These are phyloP conservation scores for Tolypocladium ophioglossoides DNA, from an alignment of 2,329 filamentous ascomycete species.

Conservation along the genomic window DNA sequence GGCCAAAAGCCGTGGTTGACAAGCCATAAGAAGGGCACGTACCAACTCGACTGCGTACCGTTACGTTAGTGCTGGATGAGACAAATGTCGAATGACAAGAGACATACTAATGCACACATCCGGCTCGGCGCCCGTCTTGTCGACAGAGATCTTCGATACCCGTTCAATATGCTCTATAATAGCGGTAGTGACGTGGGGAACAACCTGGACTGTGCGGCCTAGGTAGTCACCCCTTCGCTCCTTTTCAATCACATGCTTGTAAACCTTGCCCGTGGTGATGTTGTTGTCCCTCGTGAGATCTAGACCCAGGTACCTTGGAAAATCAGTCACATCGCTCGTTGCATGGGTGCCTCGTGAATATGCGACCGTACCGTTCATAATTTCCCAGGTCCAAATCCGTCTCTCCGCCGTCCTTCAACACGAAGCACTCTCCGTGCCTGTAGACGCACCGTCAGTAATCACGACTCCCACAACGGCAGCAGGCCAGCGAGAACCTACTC, in stretches of 20 bases:
- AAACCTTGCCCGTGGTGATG: constrained; percentile 96
- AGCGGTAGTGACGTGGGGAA: constrained; percentile 83
- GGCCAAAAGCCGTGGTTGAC: neutral
- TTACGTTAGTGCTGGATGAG: constrained; percentile 8
- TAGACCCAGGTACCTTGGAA: constrained; percentile 58
- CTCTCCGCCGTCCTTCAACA: constrained; percentile 69
- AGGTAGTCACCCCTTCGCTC: constrained; percentile 64
- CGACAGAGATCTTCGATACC: constrained; percentile 75
- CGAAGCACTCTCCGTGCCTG: constrained; percentile 82
- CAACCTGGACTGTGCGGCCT: constrained; percentile 80
- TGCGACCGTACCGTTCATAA: constrained; percentile 32
- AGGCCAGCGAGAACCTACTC: constrained; percentile 12
- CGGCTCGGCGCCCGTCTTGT: constrained; percentile 70
- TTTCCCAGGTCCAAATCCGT: constrained; percentile 45
- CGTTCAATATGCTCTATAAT: constrained; percentile 90
- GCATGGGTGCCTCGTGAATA: neutral
- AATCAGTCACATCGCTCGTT: neutral
- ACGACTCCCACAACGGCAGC: neutral
- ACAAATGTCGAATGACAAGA: neutral
- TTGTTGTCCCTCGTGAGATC: constrained; percentile 81
- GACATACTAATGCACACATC: constrained; percentile 82
- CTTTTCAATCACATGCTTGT: constrained; percentile 74
- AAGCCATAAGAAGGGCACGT: constrained; percentile 5
- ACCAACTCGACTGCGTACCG: constrained; percentile 23
- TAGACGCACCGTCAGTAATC: constrained; percentile 3